Evolutionary conservation across 2,329 filamentous ascomycete genomes (phyloP).

Genomic region (Penicillium sp.): DNA sequence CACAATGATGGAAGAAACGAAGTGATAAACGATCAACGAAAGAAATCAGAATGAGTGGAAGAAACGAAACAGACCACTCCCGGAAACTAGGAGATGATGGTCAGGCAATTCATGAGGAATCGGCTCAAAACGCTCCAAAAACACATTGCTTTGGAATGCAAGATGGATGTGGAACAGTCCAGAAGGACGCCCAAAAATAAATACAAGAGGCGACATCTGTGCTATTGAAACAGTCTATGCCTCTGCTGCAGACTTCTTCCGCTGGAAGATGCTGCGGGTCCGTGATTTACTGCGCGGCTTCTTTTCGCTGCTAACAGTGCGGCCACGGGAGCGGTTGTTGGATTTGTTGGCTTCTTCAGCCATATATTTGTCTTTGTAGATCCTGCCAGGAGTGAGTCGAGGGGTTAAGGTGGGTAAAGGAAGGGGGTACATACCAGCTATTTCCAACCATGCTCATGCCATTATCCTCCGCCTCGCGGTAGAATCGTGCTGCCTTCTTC

Average conservation of each 20-base stretch:
- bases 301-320: slow-evolving; percentile 57
- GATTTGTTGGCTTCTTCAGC: slow-evolving; percentile 61
- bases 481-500: slow-evolving; percentile 90
- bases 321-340: slow-evolving; percentile 35
- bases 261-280: slow-evolving; percentile 73
- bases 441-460: slow-evolving; percentile 98
- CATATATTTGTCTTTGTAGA: slow-evolving; percentile 92
- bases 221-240: slow-evolving; percentile 22
- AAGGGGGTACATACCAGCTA: slow-evolving; percentile 74
- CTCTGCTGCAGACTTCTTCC: slow-evolving; percentile 53
- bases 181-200: slow-evolving; percentile 6
- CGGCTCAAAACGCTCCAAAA: slow-evolving; percentile 25
- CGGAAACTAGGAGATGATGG: slow-evolving; percentile 3
- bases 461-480: slow-evolving; percentile 86
- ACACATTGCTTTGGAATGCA: slow-evolving; percentile 23
- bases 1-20: slow-evolving; percentile 20
- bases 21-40: slow-evolving; percentile 11
- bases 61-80: slow-evolving; percentile 6
- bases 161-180: slow-evolving; percentile 11
- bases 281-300: slow-evolving; percentile 77
- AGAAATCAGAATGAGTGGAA: slow-evolving; percentile 8
- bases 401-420: too few relatives aligned
- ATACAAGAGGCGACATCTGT: slow-evolving; percentile 7
- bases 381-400: slow-evolving; percentile 60
- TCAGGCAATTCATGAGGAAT: slow-evolving; percentile 16